Evolutionary conservation across 768 basidiomycete genomes (phyloP).

Genomic region (Imleria badia): DNA sequence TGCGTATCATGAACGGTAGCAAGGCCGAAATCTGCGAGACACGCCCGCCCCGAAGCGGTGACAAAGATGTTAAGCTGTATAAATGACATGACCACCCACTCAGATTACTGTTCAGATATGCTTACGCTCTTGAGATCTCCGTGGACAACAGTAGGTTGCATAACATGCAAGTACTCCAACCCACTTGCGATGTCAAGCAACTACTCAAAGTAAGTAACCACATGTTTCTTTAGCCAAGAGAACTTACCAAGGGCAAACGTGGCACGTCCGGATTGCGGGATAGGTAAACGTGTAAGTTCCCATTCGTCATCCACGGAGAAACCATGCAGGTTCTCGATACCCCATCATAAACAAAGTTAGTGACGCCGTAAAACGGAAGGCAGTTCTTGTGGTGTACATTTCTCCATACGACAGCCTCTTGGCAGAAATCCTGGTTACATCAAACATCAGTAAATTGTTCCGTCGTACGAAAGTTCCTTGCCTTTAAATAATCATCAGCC

Average conservation of each 20-base stretch:
- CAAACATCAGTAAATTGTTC: background rate
- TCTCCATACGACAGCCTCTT: constrained; percentile 33
- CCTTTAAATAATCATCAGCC: constrained; percentile 27
- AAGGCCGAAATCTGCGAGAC: constrained; percentile 35
- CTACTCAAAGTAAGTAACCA: constrained; percentile 21
- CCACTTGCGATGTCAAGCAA: constrained; percentile 39
- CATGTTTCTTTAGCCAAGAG: background rate
- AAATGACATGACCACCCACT: background rate
- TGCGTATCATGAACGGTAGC: constrained; percentile 19
- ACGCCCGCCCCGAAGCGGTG: constrained; percentile 24
- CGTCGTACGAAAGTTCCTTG: constrained; percentile 3
- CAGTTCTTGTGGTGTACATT: constrained; percentile 31
- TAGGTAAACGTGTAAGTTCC: constrained; percentile 33
- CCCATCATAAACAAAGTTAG: constrained; percentile 10
- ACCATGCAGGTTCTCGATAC: constrained; percentile 18
- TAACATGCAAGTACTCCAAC: constrained; percentile 38
- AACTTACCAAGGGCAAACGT: constrained; percentile 35
- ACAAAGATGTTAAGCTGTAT: constrained; percentile 31
- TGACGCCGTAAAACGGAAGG: constrained; percentile 32
- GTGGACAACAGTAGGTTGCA: constrained; percentile 40
- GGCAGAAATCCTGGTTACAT: constrained; percentile 25
- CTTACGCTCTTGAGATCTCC: constrained; percentile 46
- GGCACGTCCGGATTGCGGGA: constrained; percentile 22
- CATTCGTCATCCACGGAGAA: constrained; percentile 29
- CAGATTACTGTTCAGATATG: background rate